Conservation (phyloP, 2,329 filamentous ascomycete genomes). For the Calonectria pteridis region DNA sequence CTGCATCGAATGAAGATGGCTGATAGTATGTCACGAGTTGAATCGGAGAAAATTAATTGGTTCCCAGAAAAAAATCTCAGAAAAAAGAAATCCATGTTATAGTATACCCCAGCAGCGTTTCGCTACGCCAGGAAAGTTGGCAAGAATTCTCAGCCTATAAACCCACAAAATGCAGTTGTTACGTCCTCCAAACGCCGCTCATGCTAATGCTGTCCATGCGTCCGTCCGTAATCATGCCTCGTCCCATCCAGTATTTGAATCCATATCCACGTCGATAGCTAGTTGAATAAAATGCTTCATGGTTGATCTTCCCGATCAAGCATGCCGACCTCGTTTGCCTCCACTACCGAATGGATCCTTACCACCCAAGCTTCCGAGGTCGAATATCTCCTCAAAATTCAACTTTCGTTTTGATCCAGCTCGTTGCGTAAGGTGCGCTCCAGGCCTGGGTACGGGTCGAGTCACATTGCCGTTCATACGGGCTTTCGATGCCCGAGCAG, state of each 20-base stretch:
- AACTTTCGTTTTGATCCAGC: conserved; percentile 80
- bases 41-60: neutral
- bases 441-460: conserved; percentile 44
- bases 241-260: conserved; percentile 43
- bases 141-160: conserved; percentile 35
- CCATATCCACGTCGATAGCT: conserved; percentile 38
- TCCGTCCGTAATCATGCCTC: conserved; percentile 50
- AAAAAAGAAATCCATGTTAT: conserved; percentile 31
- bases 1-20: neutral
- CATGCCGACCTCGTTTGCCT: conserved; percentile 65
- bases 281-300: conserved; percentile 24
- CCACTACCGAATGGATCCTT: conserved; percentile 69
- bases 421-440: conserved; percentile 67
- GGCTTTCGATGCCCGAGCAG: conserved; percentile 45
- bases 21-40: neutral
- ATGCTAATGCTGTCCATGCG: conserved; percentile 53
- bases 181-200: conserved; percentile 53
- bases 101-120: conserved; percentile 24
- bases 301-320: conserved; percentile 41
- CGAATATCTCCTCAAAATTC: conserved; percentile 81
- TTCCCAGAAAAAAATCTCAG: neutral
- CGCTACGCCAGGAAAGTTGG: conserved; percentile 33
- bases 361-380: conserved; percentile 70
- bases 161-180: conserved; percentile 46
- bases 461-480: conserved; percentile 43